These are phyloP conservation scores for Cyberlindnera meyerae DNA, from an alignment of 805 yeast genomes.

Conservation along the genomic window DNA sequence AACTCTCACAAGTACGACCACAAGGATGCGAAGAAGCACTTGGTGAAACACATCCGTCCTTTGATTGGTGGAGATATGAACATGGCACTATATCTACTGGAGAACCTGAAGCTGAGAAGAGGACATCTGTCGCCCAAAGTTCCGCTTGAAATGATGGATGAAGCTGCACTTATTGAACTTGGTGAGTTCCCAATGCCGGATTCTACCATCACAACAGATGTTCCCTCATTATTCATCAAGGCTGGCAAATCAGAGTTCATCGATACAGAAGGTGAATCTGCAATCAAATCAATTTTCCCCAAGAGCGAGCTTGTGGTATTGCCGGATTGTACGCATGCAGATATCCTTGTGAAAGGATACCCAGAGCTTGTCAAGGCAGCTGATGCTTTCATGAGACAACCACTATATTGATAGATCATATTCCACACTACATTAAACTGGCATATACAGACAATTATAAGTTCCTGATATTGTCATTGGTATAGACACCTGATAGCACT, in stretches of 20 bases:
- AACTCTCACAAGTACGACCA: slow-evolving; percentile 1
- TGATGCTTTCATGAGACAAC: background rate
- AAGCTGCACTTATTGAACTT: slow-evolving; percentile 13
- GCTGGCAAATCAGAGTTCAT: slow-evolving; percentile 41
- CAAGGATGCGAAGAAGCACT: slow-evolving; percentile 2
- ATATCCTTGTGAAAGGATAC: slow-evolving; percentile 7
- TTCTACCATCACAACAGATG: background rate
- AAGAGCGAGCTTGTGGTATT: background rate
- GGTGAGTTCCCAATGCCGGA: slow-evolving; percentile 26
- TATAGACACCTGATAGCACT: no score
- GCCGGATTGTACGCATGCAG: slow-evolving; percentile 8
- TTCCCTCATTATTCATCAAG: slow-evolving; percentile 36
- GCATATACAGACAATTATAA: no score
- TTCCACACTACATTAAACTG: no score
- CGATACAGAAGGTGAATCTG: slow-evolving; percentile 23
- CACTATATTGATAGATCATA: no score
- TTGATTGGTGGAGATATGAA: slow-evolving; percentile 1
- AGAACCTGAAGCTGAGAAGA: slow-evolving; percentile 12
- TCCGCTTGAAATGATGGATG: slow-evolving; percentile 22
- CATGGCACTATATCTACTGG: slow-evolving; percentile 16
- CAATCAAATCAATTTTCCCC: slow-evolving; percentile 3
- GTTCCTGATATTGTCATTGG: no score
- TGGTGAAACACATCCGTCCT: slow-evolving; percentile 8
- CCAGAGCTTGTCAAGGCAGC: slow-evolving; percentile 2
- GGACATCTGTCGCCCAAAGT: slow-evolving; percentile 20